Evolutionary conservation across 352 stramenopile genomes (phyloP).

Genomic region (Phytophthora macrochlamydospora): DNA sequence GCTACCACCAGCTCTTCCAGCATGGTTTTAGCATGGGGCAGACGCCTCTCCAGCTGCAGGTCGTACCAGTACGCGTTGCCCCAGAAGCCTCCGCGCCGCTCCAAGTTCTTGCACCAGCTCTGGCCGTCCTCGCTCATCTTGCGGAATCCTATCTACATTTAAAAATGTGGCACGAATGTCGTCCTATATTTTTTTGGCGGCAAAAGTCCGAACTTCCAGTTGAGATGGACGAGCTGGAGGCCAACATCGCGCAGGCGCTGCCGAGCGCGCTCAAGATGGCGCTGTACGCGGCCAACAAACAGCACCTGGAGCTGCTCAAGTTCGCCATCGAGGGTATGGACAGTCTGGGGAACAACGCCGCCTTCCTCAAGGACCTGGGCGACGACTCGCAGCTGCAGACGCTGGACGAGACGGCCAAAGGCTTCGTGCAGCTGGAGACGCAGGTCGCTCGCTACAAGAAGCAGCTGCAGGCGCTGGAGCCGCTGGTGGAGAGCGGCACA

Average conservation of each 20-base stretch:
- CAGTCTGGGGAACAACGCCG: slow-evolving; percentile 68
- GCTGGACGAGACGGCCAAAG: slow-evolving; percentile 73
- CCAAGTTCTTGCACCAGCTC: slow-evolving; percentile 67
- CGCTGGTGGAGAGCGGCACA: slow-evolving; percentile 49
- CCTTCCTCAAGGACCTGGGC: slow-evolving; percentile 69
- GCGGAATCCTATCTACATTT: too few species aligned
- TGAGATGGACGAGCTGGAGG: slow-evolving; percentile 65
- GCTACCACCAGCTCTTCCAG: slow-evolving; percentile 65
- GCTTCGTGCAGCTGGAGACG: slow-evolving; percentile 67
- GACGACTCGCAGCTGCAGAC: slow-evolving; percentile 55
- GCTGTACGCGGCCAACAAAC: slow-evolving; percentile 76
- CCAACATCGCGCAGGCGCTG: slow-evolving; percentile 63
- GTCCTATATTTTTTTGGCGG: too few species aligned
- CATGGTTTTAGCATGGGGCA: slow-evolving; percentile 67
- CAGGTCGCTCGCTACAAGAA: slow-evolving; percentile 73
- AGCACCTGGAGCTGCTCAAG: slow-evolving; percentile 79
- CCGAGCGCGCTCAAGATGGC: slow-evolving; percentile 78
- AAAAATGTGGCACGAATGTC: too few species aligned
- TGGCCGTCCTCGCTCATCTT: slow-evolving; percentile 2
- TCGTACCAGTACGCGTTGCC: slow-evolving; percentile 83
- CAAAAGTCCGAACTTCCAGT: too few species aligned
- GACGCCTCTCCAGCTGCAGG: slow-evolving; percentile 56
- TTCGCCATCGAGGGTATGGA: slow-evolving; percentile 73
- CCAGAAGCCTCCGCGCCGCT: slow-evolving; percentile 73
- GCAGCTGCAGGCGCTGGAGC: slow-evolving; percentile 71